Conservation (phyloP, 1,139 yeast genomes). For the Zygosaccharomyces pseudobailii region DNA sequence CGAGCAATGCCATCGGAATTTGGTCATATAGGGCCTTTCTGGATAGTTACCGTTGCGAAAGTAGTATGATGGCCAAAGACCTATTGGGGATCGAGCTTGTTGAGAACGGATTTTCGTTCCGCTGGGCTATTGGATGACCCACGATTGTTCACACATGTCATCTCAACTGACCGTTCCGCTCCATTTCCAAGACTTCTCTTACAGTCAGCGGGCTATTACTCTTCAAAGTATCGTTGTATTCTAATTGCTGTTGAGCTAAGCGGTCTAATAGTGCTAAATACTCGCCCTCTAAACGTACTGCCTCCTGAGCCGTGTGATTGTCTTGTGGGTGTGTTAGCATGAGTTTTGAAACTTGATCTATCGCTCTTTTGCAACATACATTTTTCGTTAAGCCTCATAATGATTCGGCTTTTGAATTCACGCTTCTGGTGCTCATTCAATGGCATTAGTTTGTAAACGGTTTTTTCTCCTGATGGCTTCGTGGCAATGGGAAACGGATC, state of each 20-base stretch:
- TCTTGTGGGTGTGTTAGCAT: constrained; percentile 7
- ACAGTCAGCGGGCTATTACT: constrained; percentile 5
- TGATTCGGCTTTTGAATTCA: constrained; percentile 6
- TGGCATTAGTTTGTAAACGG: not conserved
- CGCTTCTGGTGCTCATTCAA: constrained; percentile 9
- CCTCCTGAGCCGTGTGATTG: constrained; percentile 8
- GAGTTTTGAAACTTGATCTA: not conserved
- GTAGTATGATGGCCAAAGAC: too few species aligned
- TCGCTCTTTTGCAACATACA: constrained; percentile 11
- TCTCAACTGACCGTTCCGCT: constrained; percentile 4
- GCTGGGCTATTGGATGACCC: not conserved
- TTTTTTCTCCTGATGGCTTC: not conserved
- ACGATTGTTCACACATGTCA: not conserved
- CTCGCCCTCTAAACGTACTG: constrained; percentile 3
- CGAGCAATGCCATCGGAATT: not conserved
- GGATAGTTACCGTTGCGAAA: too few species aligned
- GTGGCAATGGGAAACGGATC: not conserved
- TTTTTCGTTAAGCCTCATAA: constrained; percentile 10
- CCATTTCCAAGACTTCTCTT: constrained; percentile 11
- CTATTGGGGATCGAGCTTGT: not conserved
- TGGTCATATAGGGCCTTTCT: not conserved
- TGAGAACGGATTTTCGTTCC: not conserved
- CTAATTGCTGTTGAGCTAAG: constrained; percentile 9
- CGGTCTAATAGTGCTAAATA: constrained; percentile 4
- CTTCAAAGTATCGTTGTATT: not conserved